These are phyloP conservation scores for Tricholoma hemisulphureum DNA, from an alignment of 768 basidiomycete species.

Conservation along the genomic window DNA sequence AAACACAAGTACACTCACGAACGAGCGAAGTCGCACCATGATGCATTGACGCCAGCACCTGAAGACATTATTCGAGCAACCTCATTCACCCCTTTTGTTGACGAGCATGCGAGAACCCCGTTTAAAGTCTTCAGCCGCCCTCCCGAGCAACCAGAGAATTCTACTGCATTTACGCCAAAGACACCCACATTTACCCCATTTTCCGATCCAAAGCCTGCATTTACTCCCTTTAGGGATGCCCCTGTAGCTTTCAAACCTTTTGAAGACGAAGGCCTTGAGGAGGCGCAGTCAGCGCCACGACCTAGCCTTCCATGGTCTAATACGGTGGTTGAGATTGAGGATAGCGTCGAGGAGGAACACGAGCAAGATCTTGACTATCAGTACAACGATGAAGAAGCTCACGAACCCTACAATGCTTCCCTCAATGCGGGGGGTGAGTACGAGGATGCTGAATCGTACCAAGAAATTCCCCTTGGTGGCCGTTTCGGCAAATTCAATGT, in stretches of 20 bases:
- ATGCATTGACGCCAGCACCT: slow-evolving; percentile 20
- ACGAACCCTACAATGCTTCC: slow-evolving; percentile 34
- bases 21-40: slow-evolving; percentile 44
- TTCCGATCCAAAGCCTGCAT: slow-evolving; percentile 31
- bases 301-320: slow-evolving; percentile 20
- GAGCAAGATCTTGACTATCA: slow-evolving; percentile 31
- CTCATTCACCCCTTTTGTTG: slow-evolving; percentile 40
- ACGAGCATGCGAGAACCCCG: slow-evolving; percentile 46
- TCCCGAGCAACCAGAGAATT: slow-evolving; percentile 46
- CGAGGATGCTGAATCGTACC: slow-evolving; percentile 41
- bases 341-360: slow-evolving; percentile 31
- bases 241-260: slow-evolving; percentile 39
- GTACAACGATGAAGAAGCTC: slow-evolving; percentile 32
- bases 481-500: slow-evolving; percentile 83
- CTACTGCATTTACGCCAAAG: slow-evolving; percentile 47
- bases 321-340: slow-evolving; percentile 24
- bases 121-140: slow-evolving; percentile 76
- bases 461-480: slow-evolving; percentile 61
- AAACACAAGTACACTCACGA: slow-evolving; percentile 39
- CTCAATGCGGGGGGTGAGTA: slow-evolving; percentile 30
- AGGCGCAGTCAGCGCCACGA: not conserved
- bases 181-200: slow-evolving; percentile 43
- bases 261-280: slow-evolving; percentile 18
- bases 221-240: slow-evolving; percentile 42
- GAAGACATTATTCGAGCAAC: slow-evolving; percentile 22